Evolutionary conservation across 2,329 filamentous ascomycete species (phyloP).

Genomic region (Hypoxylon sp.): DNA sequence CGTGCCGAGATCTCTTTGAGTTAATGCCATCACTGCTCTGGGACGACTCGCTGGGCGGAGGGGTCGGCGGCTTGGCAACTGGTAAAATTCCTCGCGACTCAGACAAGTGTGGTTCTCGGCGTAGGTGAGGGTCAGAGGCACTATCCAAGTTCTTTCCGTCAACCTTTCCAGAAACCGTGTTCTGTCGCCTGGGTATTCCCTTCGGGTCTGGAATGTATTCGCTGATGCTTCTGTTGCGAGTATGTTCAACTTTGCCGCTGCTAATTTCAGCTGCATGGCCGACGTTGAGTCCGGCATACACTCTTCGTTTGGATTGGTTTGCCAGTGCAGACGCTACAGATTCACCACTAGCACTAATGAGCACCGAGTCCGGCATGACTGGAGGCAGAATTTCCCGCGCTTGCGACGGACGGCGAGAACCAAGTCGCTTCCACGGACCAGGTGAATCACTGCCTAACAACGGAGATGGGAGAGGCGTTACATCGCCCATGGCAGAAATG

Average conservation of each 20-base stretch:
- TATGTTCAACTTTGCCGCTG: constrained; percentile 60
- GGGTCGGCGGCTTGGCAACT: constrained; percentile 78
- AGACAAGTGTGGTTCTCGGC: constrained; percentile 86
- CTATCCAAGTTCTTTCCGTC: constrained; percentile 54
- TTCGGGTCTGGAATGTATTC: constrained; percentile 85
- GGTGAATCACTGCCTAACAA: constrained; percentile 75
- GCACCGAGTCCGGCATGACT: constrained; percentile 60
- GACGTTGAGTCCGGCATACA: constrained; percentile 64
- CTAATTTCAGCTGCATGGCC: constrained; percentile 50
- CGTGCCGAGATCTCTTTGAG: constrained; percentile 59
- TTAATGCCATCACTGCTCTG: constrained; percentile 60
- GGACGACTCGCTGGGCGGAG: constrained; percentile 82
- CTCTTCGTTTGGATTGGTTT: constrained; percentile 69
- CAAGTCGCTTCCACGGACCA: constrained; percentile 73
- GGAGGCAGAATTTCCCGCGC: constrained; percentile 57
- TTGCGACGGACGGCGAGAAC: constrained; percentile 62
- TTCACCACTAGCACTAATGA: constrained; percentile 66
- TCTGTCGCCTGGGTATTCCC: constrained; percentile 76
- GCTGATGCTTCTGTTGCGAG: constrained; percentile 85
- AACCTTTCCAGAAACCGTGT: constrained; percentile 76
- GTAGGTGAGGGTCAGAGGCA: constrained; percentile 63
- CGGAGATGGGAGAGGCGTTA: constrained; percentile 84
- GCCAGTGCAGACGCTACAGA: constrained; percentile 64
- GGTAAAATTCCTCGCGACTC: constrained; percentile 79
- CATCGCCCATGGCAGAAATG: constrained; percentile 79